Evolutionary conservation across 805 yeast species (phyloP), one percentile per base, ranked within the genome.

Genomic region (Candida dajiaensis): DNA sequence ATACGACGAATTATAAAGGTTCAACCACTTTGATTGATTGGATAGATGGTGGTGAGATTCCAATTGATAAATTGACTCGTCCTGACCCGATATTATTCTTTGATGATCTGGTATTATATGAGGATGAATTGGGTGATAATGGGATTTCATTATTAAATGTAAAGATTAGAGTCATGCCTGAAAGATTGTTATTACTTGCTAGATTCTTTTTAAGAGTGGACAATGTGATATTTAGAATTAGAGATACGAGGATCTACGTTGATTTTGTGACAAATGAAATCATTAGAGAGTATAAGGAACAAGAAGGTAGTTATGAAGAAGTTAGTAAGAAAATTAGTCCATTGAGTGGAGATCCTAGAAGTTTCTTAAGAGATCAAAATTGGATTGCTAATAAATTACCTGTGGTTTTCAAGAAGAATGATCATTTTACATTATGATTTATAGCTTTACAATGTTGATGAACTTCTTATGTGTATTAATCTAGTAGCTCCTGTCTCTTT

Each of bases 71-170:
- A 59, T 71, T 94, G 36, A 70, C 78, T 31, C 70, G 73, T 48
- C 89, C 84, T 7, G 96, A 89, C 57, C 96, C 96, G 2, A 94
- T 94, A 39, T 61, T 89, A 45, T 89, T 87, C 63, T 94, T 80
- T 60, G 97, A 89, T 61, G 97, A 92, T 56, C 79, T 89, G 71
- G 79, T 87, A 7, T 69, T 94, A 28, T 94, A 78, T 62, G 99
- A 94, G 62, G 99, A 94, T 60, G 99, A 94, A 63, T 71, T 94
- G 46, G 98, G 96, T 4, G 99, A 94, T 63, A 94, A 92, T 63
- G 99, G 99, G 8, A 85, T 89, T 16, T 79, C 95, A 0, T 76
- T 87, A 45, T 67, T 87, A 45, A 80, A 81, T 44, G 81, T 83
- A 31, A 90, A 90, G 64, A 77, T 94, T 19, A 70, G 99, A 51